Conservation (phyloP, 2,329 filamentous ascomycete species). For the Botryotinia narcissicola region DNA sequence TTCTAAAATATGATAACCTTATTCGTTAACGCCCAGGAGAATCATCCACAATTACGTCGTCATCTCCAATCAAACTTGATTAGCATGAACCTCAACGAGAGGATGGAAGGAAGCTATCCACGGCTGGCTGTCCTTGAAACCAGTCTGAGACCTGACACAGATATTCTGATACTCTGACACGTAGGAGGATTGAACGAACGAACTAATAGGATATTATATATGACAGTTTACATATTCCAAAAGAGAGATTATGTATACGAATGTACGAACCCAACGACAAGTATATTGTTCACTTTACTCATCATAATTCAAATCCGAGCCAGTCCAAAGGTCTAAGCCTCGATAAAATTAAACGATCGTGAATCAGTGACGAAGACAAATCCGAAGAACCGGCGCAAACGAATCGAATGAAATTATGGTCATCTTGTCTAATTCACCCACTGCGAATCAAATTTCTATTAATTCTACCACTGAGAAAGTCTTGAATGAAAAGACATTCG, state of each 20-base stretch:
- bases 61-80: background rate
- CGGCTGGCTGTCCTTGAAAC: conserved; percentile 5
- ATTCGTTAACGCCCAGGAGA: background rate
- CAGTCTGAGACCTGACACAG: background rate
- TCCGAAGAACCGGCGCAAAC: conserved; percentile 1
- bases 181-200: background rate
- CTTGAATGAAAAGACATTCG: background rate
- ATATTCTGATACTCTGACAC: conserved; percentile 12
- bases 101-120: background rate
- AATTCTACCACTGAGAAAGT: background rate
- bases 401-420: conserved; percentile 15
- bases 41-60: conserved; percentile 3
- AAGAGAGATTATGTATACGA: background rate
- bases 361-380: conserved; percentile 6
- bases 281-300: background rate
- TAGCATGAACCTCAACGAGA: background rate
- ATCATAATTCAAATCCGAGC: background rate
- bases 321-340: conserved; percentile 3
- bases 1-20: background rate
- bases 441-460: background rate
- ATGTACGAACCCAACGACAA: background rate
- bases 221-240: background rate
- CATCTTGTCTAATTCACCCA: conserved; percentile 13
- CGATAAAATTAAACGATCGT: background rate
- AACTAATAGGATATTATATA: background rate